Conservation (phyloP, 2,329 filamentous ascomycete species). For the Alternaria conjuncta region DNA sequence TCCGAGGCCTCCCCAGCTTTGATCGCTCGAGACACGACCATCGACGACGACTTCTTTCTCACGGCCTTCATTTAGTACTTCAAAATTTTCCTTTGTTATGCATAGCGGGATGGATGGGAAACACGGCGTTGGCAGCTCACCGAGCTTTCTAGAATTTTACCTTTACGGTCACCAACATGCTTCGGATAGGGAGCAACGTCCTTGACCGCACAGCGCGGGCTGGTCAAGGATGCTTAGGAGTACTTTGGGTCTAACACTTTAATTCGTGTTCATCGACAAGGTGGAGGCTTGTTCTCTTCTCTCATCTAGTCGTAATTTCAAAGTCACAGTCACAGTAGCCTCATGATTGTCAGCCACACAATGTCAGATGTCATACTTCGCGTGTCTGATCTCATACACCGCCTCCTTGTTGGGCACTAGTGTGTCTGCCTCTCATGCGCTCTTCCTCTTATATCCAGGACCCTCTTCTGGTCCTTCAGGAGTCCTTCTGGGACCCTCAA, state of each 20-base stretch:
- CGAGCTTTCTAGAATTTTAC: conserved; percentile 1
- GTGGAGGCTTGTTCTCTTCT: background rate
- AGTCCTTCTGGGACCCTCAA: background rate
- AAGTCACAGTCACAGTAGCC: background rate
- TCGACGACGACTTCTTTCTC: conserved; percentile 7
- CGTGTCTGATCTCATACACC: background rate
- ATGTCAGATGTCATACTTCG: background rate
- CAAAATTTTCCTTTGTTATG: conserved; percentile 7
- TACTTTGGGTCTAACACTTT: background rate
- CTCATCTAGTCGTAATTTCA: background rate
- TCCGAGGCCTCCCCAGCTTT: conserved; percentile 28
- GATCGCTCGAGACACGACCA: conserved; percentile 3
- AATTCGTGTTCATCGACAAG: background rate
- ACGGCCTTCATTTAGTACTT: conserved; percentile 20
- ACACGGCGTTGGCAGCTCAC: conserved; percentile 2
- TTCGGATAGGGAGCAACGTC: background rate
- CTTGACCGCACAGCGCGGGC: background rate
- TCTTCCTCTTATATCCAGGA: background rate
- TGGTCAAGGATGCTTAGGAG: background rate
- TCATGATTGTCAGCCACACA: background rate
- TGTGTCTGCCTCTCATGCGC: background rate
- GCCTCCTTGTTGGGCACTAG: background rate
- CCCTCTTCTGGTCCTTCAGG: no score
- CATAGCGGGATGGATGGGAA: conserved; percentile 10
- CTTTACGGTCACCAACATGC: background rate